Evolutionary conservation across 73 alveolate genomes (phyloP), one percentile per base, ranked within the genome.

Genomic region (Paramecium biaurelia): DNA sequence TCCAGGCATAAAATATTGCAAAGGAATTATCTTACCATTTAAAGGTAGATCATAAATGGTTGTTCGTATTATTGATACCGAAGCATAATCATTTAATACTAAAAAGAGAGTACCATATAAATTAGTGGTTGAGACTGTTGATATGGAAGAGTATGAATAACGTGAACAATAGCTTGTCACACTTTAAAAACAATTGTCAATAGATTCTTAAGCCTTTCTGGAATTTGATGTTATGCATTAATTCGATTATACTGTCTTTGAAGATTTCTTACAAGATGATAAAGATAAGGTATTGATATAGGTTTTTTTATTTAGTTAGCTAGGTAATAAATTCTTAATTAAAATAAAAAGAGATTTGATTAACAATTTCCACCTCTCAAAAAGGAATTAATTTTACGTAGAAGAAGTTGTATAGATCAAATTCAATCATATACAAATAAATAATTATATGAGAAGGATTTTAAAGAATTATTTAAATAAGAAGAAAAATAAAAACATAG

Each of bases 61-160:
- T 41, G 90, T 79, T 21, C 70, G 90, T 1, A 45, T 79, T 8
- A 79, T 79, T 23, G 90, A 79, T 45, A 42, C 76, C 0, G 90
- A 79, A 34, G 72, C 72, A 12, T 11, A 42, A 45, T 38, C 90
- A 43, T 96, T 95, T 89, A 95, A 96, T 4, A 95, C 99, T 6
- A 96, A 96, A 85, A 97, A 97, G 70, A 93, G 99, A 92, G 99
- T 96, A 11, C 99, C 99, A 9, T 95, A 96, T n/a, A 96, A 96
- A 93, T 92, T 96, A 14, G 86, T 84, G 1, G 85, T 93, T 41
- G 96, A 93, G 24, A 82, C 93, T 15, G 92, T 89, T 1, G 94
- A 89, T 45, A 23, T 79, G 42, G 74, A 79, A 5, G 90, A 79
- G 24, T 43, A 43, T 14, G 90, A 32, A 72, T 28, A 20, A 53